Evolutionary conservation across 495 filamentous ascomycete species (phyloP).

Genomic region (Lichenothelia convexa): DNA sequence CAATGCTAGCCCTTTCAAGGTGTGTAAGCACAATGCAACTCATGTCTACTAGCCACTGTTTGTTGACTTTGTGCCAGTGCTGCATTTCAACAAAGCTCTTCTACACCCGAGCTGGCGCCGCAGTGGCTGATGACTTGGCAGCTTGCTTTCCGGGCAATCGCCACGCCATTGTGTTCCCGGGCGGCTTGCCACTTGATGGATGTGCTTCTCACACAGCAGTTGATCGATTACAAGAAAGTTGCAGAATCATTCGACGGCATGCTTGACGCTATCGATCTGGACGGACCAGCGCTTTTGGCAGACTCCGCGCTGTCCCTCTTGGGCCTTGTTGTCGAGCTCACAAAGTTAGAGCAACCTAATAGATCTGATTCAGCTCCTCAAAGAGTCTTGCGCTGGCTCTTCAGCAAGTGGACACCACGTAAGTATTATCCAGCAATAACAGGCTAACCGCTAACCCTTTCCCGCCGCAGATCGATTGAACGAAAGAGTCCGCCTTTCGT

Average conservation of each 20-base stretch:
- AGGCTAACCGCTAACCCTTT: too few relatives aligned
- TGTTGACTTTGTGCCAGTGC: too few relatives aligned
- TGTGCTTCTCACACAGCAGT: slow-evolving; percentile 30
- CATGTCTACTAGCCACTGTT: too few relatives aligned
- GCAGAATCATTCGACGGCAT: slow-evolving; percentile 45
- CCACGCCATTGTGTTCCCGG: slow-evolving; percentile 51
- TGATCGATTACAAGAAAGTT: slow-evolving; percentile 18
- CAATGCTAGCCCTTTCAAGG: slow-evolving; percentile 27
- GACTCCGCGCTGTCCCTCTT: slow-evolving; percentile 65
- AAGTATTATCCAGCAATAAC: slow-evolving; percentile 10
- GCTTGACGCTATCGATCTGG: slow-evolving; percentile 55
- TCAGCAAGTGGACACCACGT: slow-evolving; percentile 64
- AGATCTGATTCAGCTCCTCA: slow-evolving; percentile 43
- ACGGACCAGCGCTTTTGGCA: slow-evolving; percentile 59
- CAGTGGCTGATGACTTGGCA: slow-evolving; percentile 65
- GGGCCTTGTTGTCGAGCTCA: slow-evolving; percentile 40
- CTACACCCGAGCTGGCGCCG: slow-evolving; percentile 15
- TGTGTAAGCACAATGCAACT: too few relatives aligned
- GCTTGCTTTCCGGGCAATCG: slow-evolving; percentile 47
- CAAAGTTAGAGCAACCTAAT: slow-evolving; percentile 42
- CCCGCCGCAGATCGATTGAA: too few relatives aligned
- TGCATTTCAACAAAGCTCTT: slow-evolving; percentile 25
- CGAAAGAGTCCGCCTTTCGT: too few relatives aligned
- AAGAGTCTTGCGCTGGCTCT: slow-evolving; percentile 60
- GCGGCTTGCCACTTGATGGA: slow-evolving; percentile 63